Percentiles rank a stretch among this genome's conserved stretches.
Evolutionary conservation across 1,284 basidiomycete genomes (phyloP).

Genomic region (Trametes polyzona): DNA sequence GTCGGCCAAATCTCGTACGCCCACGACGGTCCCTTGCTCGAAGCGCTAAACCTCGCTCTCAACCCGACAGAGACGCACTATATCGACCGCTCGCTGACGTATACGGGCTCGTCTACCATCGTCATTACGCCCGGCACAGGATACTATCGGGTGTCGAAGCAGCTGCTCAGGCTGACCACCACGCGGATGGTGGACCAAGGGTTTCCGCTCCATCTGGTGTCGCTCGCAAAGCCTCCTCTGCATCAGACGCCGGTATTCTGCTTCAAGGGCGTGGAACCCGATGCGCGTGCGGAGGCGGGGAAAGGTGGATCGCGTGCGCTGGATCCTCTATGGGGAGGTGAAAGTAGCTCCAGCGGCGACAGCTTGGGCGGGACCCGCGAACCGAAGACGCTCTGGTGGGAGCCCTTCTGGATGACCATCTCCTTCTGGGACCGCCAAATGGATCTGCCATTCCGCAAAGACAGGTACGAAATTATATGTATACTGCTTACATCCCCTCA

Average conservation of each 20-base stretch:
- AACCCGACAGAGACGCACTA: constrained; percentile 96
- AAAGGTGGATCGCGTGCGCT: constrained; percentile 53
- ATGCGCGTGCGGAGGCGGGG: constrained; percentile 45
- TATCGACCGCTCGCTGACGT: constrained; percentile 91
- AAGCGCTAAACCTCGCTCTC: constrained; percentile 91
- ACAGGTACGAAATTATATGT: constrained; percentile 57
- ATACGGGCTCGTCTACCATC: constrained; percentile 88
- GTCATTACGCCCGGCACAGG: constrained; percentile 95
- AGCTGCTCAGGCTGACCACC: constrained; percentile 89
- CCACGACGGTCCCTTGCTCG: constrained; percentile 93
- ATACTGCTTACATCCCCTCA: neutral
- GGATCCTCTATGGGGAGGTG: constrained; percentile 86
- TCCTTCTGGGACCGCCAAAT: constrained; percentile 86
- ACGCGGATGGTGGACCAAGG: constrained; percentile 97
- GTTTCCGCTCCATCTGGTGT: constrained; percentile 88
- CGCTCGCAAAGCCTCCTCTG: constrained; percentile 90
- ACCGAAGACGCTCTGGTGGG: constrained; percentile 78
- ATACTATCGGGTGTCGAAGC: constrained; percentile 92
- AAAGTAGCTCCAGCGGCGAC: constrained; percentile 44
- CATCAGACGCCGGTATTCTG: constrained; percentile 92
- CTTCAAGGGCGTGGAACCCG: constrained; percentile 65
- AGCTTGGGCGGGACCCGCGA: constrained; percentile 35
- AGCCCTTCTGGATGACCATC: constrained; percentile 82
- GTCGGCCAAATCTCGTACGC: constrained; percentile 85
- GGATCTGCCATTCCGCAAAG: constrained; percentile 85